Percentiles rank a stretch among this genome's conserved stretches.
phyloP scores from a whole-genome alignment of 2,329 filamentous ascomycete genomes.

The Ambrosiella xylebori region DNA sequence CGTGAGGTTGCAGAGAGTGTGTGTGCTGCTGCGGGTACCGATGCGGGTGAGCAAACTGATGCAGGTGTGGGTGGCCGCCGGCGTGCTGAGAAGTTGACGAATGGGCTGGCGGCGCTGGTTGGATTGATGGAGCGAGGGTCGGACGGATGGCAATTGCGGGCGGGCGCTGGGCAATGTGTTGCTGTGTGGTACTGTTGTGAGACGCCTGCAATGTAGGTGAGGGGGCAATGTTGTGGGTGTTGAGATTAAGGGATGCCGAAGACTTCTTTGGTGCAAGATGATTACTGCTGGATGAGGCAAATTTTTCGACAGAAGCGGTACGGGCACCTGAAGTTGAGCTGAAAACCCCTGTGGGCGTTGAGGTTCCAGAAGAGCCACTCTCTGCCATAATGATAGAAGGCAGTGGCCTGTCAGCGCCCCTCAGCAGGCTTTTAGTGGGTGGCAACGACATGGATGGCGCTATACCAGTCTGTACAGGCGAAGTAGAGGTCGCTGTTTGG shows the following conservation, averaged over 20 bases:
- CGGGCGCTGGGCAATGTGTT: constrained; percentile 5
- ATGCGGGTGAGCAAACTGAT: background rate
- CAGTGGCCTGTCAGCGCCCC: constrained; percentile 8
- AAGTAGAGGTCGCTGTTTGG: constrained; percentile 1
- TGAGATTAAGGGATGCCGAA: constrained; percentile 2
- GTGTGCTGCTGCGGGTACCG: constrained; percentile 13
- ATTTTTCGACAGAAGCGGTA: constrained; percentile 8
- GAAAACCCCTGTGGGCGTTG: background rate
- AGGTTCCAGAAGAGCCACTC: constrained; percentile 2
- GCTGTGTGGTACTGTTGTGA: background rate
- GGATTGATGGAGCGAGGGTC: constrained; percentile 7
- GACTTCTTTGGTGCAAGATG: background rate
- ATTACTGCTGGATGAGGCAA: constrained; percentile 10
- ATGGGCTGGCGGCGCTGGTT: background rate
- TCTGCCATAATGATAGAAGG: constrained; percentile 6
- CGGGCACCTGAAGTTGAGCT: constrained; percentile 3
- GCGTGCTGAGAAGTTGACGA: background rate
- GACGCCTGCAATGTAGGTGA: constrained; percentile 4
- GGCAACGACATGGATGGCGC: constrained; percentile 2
- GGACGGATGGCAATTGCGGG: constrained; percentile 12
- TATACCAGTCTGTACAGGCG: constrained; percentile 3
- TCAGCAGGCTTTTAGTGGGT: constrained; percentile 9
- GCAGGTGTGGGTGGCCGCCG: background rate
- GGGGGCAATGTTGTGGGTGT: constrained; percentile 2
- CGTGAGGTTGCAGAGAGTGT: constrained; percentile 17